These are phyloP conservation scores for Fusarium longipes DNA, from an alignment of 2,329 filamentous ascomycete species.

Conservation along the genomic window DNA sequence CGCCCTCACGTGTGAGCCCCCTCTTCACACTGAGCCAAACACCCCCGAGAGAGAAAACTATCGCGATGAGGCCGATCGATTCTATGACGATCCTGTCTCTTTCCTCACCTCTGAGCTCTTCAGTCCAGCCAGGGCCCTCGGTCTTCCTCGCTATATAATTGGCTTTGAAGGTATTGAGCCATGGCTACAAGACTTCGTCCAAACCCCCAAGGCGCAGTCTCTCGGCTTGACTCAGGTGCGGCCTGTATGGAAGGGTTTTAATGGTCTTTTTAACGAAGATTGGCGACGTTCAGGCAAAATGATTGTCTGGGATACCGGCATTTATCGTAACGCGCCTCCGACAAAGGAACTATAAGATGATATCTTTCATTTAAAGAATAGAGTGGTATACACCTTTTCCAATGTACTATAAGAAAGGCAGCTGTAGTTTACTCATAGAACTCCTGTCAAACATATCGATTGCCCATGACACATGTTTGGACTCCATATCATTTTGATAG, in stretches of 20 bases:
- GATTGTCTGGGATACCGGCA: constrained; percentile 68
- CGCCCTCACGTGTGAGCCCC: constrained; percentile 91
- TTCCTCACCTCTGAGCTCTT: constrained; percentile 70
- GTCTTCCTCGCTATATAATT: constrained; percentile 67
- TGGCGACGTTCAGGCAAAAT: constrained; percentile 66
- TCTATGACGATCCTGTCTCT: constrained; percentile 73
- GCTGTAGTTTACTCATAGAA: background rate
- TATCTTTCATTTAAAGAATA: background rate
- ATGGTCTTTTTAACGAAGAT: constrained; percentile 73
- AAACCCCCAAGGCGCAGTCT: constrained; percentile 52
- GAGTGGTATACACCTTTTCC: constrained; percentile 1
- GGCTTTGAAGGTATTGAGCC: constrained; percentile 70
- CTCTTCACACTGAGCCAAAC: constrained; percentile 72
- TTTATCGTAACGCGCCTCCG: constrained; percentile 42
- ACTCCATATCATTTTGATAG: constrained; percentile 30
- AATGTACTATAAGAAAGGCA: background rate
- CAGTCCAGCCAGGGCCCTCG: constrained; percentile 23
- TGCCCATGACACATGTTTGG: constrained; percentile 3
- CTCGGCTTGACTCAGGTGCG: constrained; percentile 56
- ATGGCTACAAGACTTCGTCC: constrained; percentile 59
- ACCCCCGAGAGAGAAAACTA: constrained; percentile 73
- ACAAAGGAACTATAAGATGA: background rate
- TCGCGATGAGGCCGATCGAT: constrained; percentile 89
- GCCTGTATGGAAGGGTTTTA: constrained; percentile 67
- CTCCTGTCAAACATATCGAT: background rate